Evolutionary conservation across 352 stramenopile genomes (phyloP), one percentile per base, ranked within the genome.

Genomic region (Phytophthora pisi): DNA sequence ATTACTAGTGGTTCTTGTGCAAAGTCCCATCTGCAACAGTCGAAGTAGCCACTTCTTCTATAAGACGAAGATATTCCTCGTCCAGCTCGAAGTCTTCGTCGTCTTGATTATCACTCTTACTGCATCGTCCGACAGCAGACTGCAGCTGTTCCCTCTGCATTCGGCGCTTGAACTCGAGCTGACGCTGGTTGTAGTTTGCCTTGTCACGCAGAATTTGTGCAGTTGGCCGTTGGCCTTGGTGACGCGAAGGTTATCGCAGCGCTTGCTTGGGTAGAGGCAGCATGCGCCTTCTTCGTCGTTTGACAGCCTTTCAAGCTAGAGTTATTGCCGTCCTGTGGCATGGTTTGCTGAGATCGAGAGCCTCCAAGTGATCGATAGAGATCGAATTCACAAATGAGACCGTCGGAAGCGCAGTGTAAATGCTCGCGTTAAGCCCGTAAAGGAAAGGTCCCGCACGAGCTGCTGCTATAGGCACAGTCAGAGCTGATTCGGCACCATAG

Each of bases 151-250:
- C 30, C 30, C 30, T 34, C 30, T 34, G 30, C 8, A 11, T 11
- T 8, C 30, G 30, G 30, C 30, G 30, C 26, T 70, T 70, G 47
- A 43, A 63, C 10, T 65, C 31, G 42, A 65, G 53, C 43, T 55
- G 51, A 6, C 59, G 59, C 23, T 72, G 65, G 38, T 72, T 74
- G 47, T 51, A 68, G 65, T 77, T 77, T 15, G 70, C 70, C 38
- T 74, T 72, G 30, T 68, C 56, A 3, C 70, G 62, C 62, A 70
- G 18, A 70, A 70, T 10, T 56, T 70, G 40, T 70, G 62, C 3
- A 83, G 71, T 9, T 84, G 60, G 6, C 77, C 75, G 45, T 78
- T 81, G 16, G 62, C 57, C 56, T 87, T 87, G 28, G 75, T 18
- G 0, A 67, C 75, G 5, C 78, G 74, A 16, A 53, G 60, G 36